These are phyloP conservation scores for Coprinellus micaceus DNA, from an alignment of 768 basidiomycete species.

Conservation along the genomic window DNA sequence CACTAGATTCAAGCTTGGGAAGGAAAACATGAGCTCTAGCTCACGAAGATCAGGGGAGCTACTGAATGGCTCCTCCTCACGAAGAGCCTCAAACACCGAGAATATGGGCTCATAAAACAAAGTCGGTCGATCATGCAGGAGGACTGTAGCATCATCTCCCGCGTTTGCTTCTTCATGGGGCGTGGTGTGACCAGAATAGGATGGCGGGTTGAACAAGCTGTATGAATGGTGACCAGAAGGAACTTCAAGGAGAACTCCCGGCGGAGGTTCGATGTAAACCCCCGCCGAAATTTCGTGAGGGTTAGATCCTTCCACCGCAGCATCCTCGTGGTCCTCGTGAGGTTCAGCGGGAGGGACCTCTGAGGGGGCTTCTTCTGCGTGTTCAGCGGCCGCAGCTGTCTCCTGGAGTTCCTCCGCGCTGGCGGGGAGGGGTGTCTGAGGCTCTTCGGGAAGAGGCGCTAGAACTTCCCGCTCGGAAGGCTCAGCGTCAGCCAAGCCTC, in stretches of 20 bases:
- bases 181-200: slow-evolving; percentile 52
- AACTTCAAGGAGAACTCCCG: slow-evolving; percentile 34
- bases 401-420: background rate
- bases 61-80: slow-evolving; percentile 54
- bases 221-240: slow-evolving; percentile 39
- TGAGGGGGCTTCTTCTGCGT: background rate
- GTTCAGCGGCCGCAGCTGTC: background rate
- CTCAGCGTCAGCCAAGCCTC: background rate
- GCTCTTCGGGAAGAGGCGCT: too few species aligned
- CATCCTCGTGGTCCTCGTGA: background rate
- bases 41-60: slow-evolving; percentile 45
- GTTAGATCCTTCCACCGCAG: slow-evolving; percentile 18
- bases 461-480: background rate
- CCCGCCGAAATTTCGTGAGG: slow-evolving; percentile 63
- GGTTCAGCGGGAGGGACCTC: background rate
- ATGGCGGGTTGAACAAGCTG: slow-evolving; percentile 35
- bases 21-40: slow-evolving; percentile 65
- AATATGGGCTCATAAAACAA: slow-evolving; percentile 76
- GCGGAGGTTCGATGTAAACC: slow-evolving; percentile 73
- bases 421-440: too few species aligned
- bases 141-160: slow-evolving; percentile 30
- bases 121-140: slow-evolving; percentile 62
- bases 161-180: slow-evolving; percentile 8
- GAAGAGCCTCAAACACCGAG: slow-evolving; percentile 67
- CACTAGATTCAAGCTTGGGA: slow-evolving; percentile 61